These are phyloP conservation scores for Ilyonectria mors-panacis DNA, from an alignment of 2,329 filamentous ascomycete species.

Conservation along the genomic window DNA sequence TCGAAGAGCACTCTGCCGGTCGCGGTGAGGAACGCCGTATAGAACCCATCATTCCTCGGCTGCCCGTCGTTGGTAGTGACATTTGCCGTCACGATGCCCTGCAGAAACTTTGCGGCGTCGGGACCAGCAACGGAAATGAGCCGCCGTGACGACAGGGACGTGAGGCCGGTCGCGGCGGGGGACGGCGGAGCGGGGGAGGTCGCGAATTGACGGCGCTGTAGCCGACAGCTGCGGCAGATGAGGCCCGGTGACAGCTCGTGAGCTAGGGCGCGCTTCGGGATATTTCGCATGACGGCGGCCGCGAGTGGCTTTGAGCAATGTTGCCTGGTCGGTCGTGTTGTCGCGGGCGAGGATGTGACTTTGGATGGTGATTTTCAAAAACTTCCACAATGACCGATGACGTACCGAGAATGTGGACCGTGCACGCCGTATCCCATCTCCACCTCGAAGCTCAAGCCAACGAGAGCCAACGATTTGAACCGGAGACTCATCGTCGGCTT, in stretches of 20 bases:
- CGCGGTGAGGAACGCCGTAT: slow-evolving; percentile 89
- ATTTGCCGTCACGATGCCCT: slow-evolving; percentile 84
- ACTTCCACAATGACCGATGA: slow-evolving; percentile 4
- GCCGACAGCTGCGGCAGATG: slow-evolving; percentile 52
- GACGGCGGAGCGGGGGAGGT: slow-evolving; percentile 53
- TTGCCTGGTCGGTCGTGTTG: slow-evolving; percentile 1
- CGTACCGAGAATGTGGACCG: slow-evolving; percentile 10
- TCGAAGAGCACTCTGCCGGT: slow-evolving; percentile 89
- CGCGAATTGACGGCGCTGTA: slow-evolving; percentile 52
- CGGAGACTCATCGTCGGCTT: background rate
- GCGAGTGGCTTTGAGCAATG: slow-evolving; percentile 26
- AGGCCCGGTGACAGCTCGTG: slow-evolving; percentile 34
- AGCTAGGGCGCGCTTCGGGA: slow-evolving; percentile 42
- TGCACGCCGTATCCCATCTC: background rate
- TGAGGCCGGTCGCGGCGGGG: slow-evolving; percentile 63
- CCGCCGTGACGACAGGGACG: slow-evolving; percentile 78
- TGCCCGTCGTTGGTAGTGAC: slow-evolving; percentile 56
- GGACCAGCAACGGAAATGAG: slow-evolving; percentile 84
- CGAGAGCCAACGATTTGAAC: background rate
- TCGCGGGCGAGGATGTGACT: background rate
- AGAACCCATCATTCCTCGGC: slow-evolving; percentile 70
- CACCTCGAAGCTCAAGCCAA: background rate
- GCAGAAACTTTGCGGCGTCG: slow-evolving; percentile 87
- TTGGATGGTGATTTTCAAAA: background rate
- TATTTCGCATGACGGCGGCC: slow-evolving; percentile 42